These are phyloP conservation scores for Amphibolis antarctica DNA, from an alignment of 106 monocot genomes.

Conservation along the genomic window DNA sequence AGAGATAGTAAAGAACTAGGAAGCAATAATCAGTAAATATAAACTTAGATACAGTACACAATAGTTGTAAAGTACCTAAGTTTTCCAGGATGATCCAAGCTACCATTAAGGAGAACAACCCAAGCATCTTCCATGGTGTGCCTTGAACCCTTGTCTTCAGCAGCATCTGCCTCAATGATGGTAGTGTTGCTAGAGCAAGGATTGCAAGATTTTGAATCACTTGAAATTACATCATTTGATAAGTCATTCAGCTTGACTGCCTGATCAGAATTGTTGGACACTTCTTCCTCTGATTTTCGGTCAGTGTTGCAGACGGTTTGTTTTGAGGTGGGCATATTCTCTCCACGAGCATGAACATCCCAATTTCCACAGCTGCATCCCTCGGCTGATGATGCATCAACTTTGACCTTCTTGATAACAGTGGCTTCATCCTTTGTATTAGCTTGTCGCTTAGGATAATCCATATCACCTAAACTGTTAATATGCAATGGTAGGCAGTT, in stretches of 20 bases:
- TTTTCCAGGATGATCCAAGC: slow-evolving; percentile 46
- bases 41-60: no score
- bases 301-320: slow-evolving; percentile 8
- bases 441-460: slow-evolving; percentile 27
- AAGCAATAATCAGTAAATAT: no score
- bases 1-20: no score
- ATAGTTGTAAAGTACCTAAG: slow-evolving; percentile 47
- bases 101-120: slow-evolving; percentile 65
- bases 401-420: slow-evolving; percentile 33
- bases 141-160: slow-evolving; percentile 83
- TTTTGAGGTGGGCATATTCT: neutral
- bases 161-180: slow-evolving; percentile 59
- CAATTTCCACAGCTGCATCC: neutral
- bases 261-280: neutral
- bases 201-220: slow-evolving; percentile 10
- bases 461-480: slow-evolving; percentile 14
- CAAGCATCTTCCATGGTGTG: slow-evolving; percentile 86
- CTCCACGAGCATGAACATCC: slow-evolving; percentile 1
- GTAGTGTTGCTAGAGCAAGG: slow-evolving; percentile 8
- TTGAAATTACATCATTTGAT: slow-evolving; percentile 5
- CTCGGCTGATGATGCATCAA: slow-evolving; percentile 4
- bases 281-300: neutral
- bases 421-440: slow-evolving; percentile 18
- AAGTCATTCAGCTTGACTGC: neutral
- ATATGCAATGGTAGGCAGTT: slow-evolving; percentile 9